Base-by-base conservation (phyloP, 306 rosid species). In the Nissolia schottii region DNA sequence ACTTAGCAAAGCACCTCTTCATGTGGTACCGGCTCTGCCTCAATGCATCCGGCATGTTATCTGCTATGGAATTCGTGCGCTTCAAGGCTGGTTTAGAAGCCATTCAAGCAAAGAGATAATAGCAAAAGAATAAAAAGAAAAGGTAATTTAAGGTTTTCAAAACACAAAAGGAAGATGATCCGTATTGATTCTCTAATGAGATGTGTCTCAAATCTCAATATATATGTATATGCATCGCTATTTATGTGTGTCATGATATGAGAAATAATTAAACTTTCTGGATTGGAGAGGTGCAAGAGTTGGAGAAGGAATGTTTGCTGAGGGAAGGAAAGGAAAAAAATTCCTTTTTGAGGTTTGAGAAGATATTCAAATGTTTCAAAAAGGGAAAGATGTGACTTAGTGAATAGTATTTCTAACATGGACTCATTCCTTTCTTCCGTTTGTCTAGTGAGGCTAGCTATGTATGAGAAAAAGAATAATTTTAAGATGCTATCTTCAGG, bases 1-100 rank as follows among this genome's bases (percentile, higher is more conserved):
- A 87, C 81, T 78, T 91, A 4, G 87, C 84, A 72, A 88, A 88
- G 75, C 94, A 88, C 74, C 67, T 85, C 85, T 84, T 88, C 87
- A 91, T 84, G 61, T 85, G 83, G 84, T 76, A 73, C 59, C 86
- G 67, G 67, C 89, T 91, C 64, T 84, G 89, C 84, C 80, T 81
- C 76, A 81, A 70, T 1, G 92, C 90, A 7, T 86, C 92, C 0
- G 85, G 85, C 89, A 83, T 76, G 73, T 74, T 79, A 9, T 87
- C 83, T 0, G 69, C 80, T 27, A 81, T 53, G 20, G 84, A 83
- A 5, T 88, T 88, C 0, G 86, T 74, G 40, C 84, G 79, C 61
- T 58, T 84, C 41, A 63, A 1, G 9, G 82, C 12, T 4, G 72
- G 54, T 41, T 74, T 29, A 22, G 83, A 81, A 64, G 87, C 81